Evolutionary conservation across 768 basidiomycete genomes (phyloP), one percentile per base, ranked within the genome.

Genomic region (Lactarius tabidus): DNA sequence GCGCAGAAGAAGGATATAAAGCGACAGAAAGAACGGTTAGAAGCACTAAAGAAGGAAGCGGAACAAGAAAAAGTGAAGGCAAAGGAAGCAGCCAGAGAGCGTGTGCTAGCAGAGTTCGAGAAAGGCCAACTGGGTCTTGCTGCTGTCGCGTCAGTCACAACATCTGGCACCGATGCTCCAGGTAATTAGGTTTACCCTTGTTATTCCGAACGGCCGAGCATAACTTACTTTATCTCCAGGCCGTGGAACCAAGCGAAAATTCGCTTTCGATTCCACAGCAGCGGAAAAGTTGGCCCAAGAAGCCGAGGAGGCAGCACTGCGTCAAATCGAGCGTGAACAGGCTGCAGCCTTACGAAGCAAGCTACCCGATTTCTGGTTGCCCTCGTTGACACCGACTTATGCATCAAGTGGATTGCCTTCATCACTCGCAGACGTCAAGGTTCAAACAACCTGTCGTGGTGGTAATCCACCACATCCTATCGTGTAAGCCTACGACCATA

Each of bases 301-400:
- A 72, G 95, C 94, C 1, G 95, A 98, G 72, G 92, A 95, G 64
- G 88, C 86, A 23, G 97, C 97, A 0, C 77, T 95, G 57, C 81
- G 82, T 36, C 79, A 88, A 71, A 93, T 98, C 55, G 91, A 94
- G 72, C 81, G 82, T 38, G 94, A 97, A 74, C 90, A 92, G 69
- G 88, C 89, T 0, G 93, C 94, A 67, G 84, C 89, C 3, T 78
- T 96, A 63, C 91, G 89, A 65, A 84, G 85, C 65, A 97, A 98
- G 75, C 82, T 98, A 3, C 95, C 97, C 2, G 95, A 97, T 71
- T 99, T 97, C 74, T 99, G 97, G 97, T 80, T 99, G 43, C 95
- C 95, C 2, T 94, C 91, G 0, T 77, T 98, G 29, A 95, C 95
- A 0, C 95, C 95, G 0, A 95, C 84, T 53, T 85, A 90, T 75